phyloP scores from a whole-genome alignment of 1,284 basidiomycete genomes.

The Sphaerobolus stellatus region DNA sequence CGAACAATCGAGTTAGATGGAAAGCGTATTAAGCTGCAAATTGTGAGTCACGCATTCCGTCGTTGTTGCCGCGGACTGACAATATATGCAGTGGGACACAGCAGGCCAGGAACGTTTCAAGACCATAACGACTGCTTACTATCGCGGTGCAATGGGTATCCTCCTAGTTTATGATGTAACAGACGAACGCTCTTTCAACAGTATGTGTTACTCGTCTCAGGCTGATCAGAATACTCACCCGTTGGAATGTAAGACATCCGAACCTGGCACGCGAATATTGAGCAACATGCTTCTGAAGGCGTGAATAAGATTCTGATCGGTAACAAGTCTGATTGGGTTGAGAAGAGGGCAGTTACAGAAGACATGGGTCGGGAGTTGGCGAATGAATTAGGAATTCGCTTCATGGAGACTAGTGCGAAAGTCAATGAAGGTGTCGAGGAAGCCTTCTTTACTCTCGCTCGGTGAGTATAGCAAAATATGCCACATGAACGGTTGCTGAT shows the following conservation, averaged over 20 bases:
- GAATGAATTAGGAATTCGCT: conserved; percentile 87
- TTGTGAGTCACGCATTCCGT: conserved; percentile 54
- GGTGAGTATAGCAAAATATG: conserved; percentile 51
- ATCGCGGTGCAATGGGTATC: conserved; percentile 99
- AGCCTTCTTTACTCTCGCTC: conserved; percentile 95
- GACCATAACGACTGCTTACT: conserved; percentile 99
- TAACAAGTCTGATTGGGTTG: conserved; percentile 99
- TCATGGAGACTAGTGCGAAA: conserved; percentile 99
- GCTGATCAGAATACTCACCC: conserved; percentile 10
- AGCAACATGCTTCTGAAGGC: conserved; percentile 97
- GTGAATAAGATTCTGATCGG: conserved; percentile 99
- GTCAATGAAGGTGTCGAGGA: conserved; percentile 98
- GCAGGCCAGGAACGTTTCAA: conserved; percentile 99
- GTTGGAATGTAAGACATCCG: conserved; percentile 77
- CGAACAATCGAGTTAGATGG: conserved; percentile 96
- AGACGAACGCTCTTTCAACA: conserved; percentile 96
- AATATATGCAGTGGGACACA: conserved; percentile 84
- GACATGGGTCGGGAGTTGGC: conserved; percentile 84
- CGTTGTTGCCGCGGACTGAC: background rate
- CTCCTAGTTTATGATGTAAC: conserved; percentile 98
- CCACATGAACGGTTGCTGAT: background rate
- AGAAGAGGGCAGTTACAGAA: conserved; percentile 90
- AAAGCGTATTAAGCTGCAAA: conserved; percentile 95
- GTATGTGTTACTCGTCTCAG: conserved; percentile 49
- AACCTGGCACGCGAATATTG: conserved; percentile 98